phyloP scores from a whole-genome alignment of 805 yeast species.

The Candida ipomoeae region DNA sequence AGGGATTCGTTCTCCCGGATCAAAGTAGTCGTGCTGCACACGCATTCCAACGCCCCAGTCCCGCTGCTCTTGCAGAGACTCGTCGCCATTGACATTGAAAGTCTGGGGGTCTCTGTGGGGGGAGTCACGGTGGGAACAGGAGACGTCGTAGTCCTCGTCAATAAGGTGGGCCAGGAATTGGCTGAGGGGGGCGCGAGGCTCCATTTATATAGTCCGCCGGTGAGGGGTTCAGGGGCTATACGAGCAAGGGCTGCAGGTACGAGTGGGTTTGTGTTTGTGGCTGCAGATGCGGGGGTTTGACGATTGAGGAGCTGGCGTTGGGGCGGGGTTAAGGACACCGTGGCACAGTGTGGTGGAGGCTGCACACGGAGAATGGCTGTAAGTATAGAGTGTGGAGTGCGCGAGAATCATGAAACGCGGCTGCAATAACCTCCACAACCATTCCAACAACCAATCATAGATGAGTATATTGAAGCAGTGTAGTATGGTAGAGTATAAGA shows the following conservation, averaged over 20 bases:
- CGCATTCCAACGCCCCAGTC: slow-evolving; percentile 9
- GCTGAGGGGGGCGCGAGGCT: slow-evolving; percentile 2
- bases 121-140: slow-evolving; percentile 4
- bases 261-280: too few relatives aligned
- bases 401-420: slow-evolving; percentile 1
- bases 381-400: not conserved
- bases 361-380: not conserved
- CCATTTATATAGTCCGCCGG: slow-evolving; percentile 1
- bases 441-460: too few relatives aligned
- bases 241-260: not conserved
- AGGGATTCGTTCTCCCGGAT: slow-evolving; percentile 37
- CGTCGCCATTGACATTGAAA: not conserved
- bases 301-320: not conserved
- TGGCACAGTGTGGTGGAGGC: not conserved
- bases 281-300: too few relatives aligned
- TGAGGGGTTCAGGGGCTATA: not conserved
- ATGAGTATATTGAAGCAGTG: too few relatives aligned
- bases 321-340: not conserved
- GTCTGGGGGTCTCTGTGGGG: slow-evolving; percentile 1
- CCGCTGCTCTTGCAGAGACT: not conserved
- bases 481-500: too few relatives aligned
- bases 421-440: not conserved
- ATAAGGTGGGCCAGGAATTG: slow-evolving; percentile 12
- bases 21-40: slow-evolving; percentile 17
- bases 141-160: slow-evolving; percentile 10